Evolutionary conservation across 2,329 filamentous ascomycete genomes (phyloP).

Genomic region (Trichothecium roseum): DNA sequence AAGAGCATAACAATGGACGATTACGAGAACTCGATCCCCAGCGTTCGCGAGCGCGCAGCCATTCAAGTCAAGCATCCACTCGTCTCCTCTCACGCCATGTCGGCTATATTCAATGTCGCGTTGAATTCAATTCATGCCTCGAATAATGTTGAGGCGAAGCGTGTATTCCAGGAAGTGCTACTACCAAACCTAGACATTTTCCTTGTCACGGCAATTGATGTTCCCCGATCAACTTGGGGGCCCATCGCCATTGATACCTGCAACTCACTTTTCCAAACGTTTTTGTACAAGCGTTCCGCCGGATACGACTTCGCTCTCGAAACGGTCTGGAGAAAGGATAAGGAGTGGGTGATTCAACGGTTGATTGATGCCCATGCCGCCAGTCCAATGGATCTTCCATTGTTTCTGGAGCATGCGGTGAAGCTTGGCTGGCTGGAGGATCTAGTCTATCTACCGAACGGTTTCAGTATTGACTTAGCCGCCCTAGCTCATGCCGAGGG

Average conservation of each 20-base stretch:
- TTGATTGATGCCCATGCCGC: slow-evolving; percentile 75
- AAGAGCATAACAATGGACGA: slow-evolving; percentile 60
- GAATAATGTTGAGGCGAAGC: slow-evolving; percentile 51
- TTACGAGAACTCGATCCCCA: slow-evolving; percentile 37
- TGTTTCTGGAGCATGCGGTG: slow-evolving; percentile 53
- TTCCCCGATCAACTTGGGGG: slow-evolving; percentile 64
- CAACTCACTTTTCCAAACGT: slow-evolving; percentile 70
- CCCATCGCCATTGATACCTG: slow-evolving; percentile 64
- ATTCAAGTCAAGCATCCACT: slow-evolving; percentile 73
- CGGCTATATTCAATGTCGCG: slow-evolving; percentile 55
- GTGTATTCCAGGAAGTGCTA: slow-evolving; percentile 56
- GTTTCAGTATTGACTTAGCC: slow-evolving; percentile 79
- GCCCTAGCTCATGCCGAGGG: slow-evolving; percentile 75
- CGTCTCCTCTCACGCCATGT: slow-evolving; percentile 77
- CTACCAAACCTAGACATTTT: slow-evolving; percentile 70
- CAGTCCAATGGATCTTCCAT: slow-evolving; percentile 42
- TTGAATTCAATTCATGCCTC: slow-evolving; percentile 51
- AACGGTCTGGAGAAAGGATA: slow-evolving; percentile 85
- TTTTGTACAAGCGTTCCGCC: slow-evolving; percentile 66
- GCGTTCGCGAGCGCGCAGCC: slow-evolving; percentile 41
- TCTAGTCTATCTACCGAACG: slow-evolving; percentile 66
- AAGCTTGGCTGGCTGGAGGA: slow-evolving; percentile 79
- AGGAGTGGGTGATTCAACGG: slow-evolving; percentile 71
- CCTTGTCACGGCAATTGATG: slow-evolving; percentile 65
- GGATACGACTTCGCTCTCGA: slow-evolving; percentile 77